phyloP scores from a whole-genome alignment of 345 rosid species.

The Citrus medica region DNA sequence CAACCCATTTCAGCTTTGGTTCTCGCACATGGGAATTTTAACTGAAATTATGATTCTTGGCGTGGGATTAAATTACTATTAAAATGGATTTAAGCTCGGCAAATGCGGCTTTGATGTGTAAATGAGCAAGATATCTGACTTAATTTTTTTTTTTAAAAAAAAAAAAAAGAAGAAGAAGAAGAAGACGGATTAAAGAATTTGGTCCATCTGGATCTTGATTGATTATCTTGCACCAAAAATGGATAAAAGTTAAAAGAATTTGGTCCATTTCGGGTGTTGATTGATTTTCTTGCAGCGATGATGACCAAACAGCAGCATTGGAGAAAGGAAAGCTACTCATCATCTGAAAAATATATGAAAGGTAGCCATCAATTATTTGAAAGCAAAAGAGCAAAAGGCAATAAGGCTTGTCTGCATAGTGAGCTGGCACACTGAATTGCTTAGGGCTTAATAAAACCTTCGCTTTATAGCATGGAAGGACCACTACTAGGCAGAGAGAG shows the following conservation, averaged over 20 bases:
- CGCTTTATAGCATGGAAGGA: conserved; percentile 9
- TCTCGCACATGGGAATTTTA: background rate
- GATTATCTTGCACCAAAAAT: background rate
- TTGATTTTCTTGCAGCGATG: background rate
- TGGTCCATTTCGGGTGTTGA: background rate
- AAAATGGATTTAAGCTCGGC: background rate
- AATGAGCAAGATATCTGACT: background rate
- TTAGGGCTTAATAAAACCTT: background rate
- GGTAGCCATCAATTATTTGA: conserved; percentile 3
- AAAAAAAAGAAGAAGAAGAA: background rate
- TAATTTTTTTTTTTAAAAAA: no score
- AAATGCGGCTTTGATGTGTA: background rate
- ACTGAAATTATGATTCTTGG: background rate
- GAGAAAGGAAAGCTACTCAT: conserved; percentile 14
- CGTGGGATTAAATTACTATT: background rate
- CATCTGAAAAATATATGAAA: conserved; percentile 14
- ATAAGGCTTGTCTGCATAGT: background rate
- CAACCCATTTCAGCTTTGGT: background rate
- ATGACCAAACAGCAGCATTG: background rate
- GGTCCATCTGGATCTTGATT: background rate
- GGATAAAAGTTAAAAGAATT: background rate
- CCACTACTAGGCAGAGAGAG: conserved; percentile 8
- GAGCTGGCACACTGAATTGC: conserved; percentile 20
- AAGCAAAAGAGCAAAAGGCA: conserved; percentile 1
- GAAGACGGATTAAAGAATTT: background rate